Percentiles rank a stretch among this genome's conserved stretches.
Evolutionary conservation across 768 basidiomycete species (phyloP).

Genomic region (Mycena indigotica): DNA sequence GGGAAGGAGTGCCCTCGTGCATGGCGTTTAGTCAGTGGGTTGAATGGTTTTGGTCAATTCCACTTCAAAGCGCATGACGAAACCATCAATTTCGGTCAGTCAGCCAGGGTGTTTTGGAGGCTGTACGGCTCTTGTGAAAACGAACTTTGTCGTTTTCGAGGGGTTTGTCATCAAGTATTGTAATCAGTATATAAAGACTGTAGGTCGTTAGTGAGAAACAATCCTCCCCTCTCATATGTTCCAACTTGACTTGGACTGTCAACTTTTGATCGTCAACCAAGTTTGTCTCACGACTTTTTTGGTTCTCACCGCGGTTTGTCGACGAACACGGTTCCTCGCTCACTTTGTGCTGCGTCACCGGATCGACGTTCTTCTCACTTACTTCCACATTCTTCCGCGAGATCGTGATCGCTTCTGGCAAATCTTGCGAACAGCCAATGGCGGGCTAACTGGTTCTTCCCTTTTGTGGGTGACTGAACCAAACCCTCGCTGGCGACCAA

Average conservation of each 20-base stretch:
- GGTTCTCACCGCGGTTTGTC: not conserved
- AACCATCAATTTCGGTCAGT: too few species aligned
- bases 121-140: too few species aligned
- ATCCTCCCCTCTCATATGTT: not conserved
- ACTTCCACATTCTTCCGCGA: not conserved
- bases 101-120: too few species aligned
- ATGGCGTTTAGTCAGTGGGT: too few species aligned
- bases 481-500: not conserved
- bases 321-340: not conserved
- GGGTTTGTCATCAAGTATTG: not conserved
- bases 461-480: not conserved
- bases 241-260: not conserved
- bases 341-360: not conserved
- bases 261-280: not conserved
- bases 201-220: not conserved
- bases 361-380: not conserved
- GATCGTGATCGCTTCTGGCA: not conserved
- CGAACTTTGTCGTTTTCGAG: not conserved
- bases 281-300: not conserved
- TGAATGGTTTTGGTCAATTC: too few species aligned
- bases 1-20: too few species aligned
- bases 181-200: not conserved
- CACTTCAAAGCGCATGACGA: too few species aligned
- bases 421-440: not conserved
- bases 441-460: not conserved